Percentiles rank a stretch among this genome's conserved stretches.
Conservation (phyloP, 306 rosid genomes). For the Cucurbita maxima region DNA sequence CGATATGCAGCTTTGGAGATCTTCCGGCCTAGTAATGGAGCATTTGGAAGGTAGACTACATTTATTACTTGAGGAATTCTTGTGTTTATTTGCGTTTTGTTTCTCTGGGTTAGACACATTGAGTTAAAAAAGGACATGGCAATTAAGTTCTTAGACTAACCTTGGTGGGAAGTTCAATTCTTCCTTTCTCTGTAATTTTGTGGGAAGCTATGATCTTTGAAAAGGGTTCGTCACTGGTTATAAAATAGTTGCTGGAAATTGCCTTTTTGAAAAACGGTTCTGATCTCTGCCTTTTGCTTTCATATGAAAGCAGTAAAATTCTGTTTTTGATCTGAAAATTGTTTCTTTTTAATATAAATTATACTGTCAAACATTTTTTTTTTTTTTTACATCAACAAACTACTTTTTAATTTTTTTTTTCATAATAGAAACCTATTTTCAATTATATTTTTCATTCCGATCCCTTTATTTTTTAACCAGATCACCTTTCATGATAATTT, state of each 20-base stretch:
- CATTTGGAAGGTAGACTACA: slow-evolving; percentile 40
- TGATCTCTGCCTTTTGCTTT: not conserved
- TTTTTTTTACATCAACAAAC: not conserved
- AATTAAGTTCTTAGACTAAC: not conserved
- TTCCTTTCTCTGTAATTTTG: not conserved
- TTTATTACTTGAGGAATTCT: not conserved
- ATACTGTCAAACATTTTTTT: not conserved
- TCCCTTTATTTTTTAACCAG: not conserved
- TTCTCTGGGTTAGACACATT: not conserved
- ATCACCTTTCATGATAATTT: not conserved
- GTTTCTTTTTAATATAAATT: not conserved
- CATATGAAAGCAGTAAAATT: not conserved
- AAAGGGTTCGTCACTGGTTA: not conserved
- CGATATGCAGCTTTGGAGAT: slow-evolving; percentile 61
- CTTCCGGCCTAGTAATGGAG: slow-evolving; percentile 36
- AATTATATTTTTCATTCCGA: not conserved
- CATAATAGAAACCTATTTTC: not conserved
- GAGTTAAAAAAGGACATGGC: not conserved
- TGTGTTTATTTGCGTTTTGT: not conserved
- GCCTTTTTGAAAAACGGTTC: not conserved
- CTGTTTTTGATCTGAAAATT: not conserved
- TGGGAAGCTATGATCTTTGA: not conserved
- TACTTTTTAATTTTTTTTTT: not conserved
- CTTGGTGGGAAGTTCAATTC: not conserved
- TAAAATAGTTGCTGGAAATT: not conserved